Percentiles rank a stretch among this genome's conserved stretches.
Evolutionary conservation across 2,329 filamentous ascomycete species (phyloP).

Genomic region (Botrytis hyacinthi): DNA sequence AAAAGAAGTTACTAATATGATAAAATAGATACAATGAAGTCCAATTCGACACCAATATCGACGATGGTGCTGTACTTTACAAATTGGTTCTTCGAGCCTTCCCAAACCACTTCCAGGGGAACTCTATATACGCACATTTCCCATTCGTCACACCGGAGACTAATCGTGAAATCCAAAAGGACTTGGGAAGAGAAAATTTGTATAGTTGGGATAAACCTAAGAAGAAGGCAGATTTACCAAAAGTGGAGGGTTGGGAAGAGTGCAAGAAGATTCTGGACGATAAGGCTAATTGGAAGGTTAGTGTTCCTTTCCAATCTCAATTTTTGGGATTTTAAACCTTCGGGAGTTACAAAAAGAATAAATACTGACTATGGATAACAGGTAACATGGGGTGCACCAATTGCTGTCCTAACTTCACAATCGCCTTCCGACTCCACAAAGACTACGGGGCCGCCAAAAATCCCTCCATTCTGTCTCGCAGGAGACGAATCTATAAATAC

Average conservation of each 20-base stretch:
- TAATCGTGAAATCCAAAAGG: conserved; percentile 66
- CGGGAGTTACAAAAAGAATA: not conserved
- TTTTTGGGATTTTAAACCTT: not conserved
- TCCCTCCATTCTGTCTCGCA: not conserved
- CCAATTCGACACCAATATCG: conserved; percentile 50
- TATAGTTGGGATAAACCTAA: conserved; percentile 34
- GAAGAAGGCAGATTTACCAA: conserved; percentile 17
- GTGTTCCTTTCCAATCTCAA: not conserved
- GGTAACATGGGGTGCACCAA: conserved; percentile 5
- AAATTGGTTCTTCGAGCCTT: conserved; percentile 77
- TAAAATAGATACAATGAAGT: conserved; percentile 12
- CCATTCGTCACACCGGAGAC: conserved; percentile 63
- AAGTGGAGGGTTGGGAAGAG: not conserved
- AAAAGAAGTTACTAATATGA: not conserved
- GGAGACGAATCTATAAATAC: conserved; percentile 9
- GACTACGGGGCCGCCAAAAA: not conserved
- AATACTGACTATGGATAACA: not conserved
- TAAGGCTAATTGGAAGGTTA: conserved; percentile 20
- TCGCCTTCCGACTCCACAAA: not conserved
- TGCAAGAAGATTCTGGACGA: conserved; percentile 27
- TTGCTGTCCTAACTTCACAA: conserved; percentile 4
- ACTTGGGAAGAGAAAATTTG: conserved; percentile 45
- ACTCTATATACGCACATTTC: conserved; percentile 73
- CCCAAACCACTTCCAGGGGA: conserved; percentile 70
- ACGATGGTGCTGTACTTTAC: conserved; percentile 76